Evolutionary conservation across 148 eudicot genomes (phyloP).

Genomic region (Dianthus caryophyllus): DNA sequence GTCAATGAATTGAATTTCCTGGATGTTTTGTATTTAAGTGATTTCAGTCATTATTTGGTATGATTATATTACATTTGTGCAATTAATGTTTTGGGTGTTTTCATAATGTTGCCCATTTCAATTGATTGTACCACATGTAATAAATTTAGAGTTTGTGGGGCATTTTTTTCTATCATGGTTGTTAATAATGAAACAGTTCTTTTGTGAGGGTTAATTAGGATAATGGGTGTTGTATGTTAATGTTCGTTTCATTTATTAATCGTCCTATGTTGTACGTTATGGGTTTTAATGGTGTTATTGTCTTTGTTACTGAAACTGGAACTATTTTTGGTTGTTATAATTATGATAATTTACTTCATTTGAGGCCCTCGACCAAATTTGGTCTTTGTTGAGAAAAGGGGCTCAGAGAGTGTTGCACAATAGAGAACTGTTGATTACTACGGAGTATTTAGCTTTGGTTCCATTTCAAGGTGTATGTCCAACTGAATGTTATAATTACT

Average conservation of each 20-base stretch:
- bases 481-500: no score
- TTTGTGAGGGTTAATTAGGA: not conserved
- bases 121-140: not conserved
- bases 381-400: no score
- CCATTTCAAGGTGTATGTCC: no score
- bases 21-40: not conserved
- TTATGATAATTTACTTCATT: no score
- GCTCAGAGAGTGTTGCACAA: no score
- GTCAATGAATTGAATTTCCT: not conserved
- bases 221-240: not conserved
- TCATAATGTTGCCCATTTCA: not conserved
- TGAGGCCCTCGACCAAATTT: no score
- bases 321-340: not conserved
- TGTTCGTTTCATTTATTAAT: not conserved
- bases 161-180: not conserved
- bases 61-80: not conserved
- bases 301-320: not conserved
- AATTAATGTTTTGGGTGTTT: not conserved
- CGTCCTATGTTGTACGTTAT: not conserved
- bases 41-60: not conserved
- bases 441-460: no score
- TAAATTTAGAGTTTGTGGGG: not conserved
- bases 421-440: not conserved
- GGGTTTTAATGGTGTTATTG: not conserved
- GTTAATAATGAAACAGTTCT: constrained; percentile 8